These are phyloP conservation scores for Suillus subaureus DNA, from an alignment of 768 basidiomycete genomes.

Conservation along the genomic window DNA sequence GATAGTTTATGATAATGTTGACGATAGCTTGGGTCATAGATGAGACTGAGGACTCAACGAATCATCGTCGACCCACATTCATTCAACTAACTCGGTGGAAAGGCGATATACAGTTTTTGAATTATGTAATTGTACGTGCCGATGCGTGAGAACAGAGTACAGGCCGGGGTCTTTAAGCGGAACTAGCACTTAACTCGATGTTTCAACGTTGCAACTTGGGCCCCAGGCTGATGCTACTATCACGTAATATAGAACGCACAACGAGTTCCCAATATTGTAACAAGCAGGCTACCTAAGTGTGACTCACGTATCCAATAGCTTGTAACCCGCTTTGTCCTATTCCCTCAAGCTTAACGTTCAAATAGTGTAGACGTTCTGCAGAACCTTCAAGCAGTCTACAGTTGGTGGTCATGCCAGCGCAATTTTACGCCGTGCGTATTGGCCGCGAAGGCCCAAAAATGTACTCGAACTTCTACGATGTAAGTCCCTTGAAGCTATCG, in stretches of 20 bases:
- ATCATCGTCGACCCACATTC: neutral
- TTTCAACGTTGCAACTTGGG: too few species aligned
- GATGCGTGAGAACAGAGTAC: too few species aligned
- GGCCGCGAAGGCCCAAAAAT: constrained; percentile 36
- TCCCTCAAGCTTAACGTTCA: neutral
- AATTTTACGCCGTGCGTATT: constrained; percentile 38
- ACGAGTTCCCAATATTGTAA: neutral
- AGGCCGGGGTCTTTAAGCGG: too few species aligned
- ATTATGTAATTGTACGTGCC: too few species aligned
- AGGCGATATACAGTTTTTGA: too few species aligned
- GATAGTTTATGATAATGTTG: neutral
- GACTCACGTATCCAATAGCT: neutral
- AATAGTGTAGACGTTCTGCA: neutral
- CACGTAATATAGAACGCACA: too few species aligned
- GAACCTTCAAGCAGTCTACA: neutral
- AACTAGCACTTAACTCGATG: too few species aligned
- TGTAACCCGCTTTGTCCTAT: neutral
- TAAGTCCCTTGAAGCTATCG: constrained; percentile 16
- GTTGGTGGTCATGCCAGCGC: constrained; percentile 3
- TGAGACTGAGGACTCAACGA: neutral
- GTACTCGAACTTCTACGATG: constrained; percentile 31
- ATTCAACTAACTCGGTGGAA: too few species aligned
- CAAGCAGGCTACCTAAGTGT: neutral
- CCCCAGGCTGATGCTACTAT: too few species aligned
- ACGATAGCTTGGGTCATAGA: neutral